Conservation (phyloP, 164 flowering plant species). For the Pachysandra terminalis region DNA sequence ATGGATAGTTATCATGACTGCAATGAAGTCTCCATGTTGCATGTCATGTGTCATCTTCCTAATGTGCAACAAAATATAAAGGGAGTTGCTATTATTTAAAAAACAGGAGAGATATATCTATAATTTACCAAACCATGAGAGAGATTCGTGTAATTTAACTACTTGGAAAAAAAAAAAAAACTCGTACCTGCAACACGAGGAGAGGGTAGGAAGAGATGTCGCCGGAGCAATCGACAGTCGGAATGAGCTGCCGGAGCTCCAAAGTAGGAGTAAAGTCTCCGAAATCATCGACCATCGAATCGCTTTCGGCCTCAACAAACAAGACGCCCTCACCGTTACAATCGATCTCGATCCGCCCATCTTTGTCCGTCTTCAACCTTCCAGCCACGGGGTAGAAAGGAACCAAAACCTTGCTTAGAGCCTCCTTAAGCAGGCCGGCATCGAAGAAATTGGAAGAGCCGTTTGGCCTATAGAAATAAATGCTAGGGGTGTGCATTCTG, state of each 20-base stretch:
- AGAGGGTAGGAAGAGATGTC: slow-evolving; percentile 41
- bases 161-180: neutral
- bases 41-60: no score
- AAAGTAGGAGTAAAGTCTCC: slow-evolving; percentile 54
- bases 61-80: no score
- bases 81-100: no score
- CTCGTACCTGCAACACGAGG: slow-evolving; percentile 45
- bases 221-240: slow-evolving; percentile 38
- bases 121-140: no score
- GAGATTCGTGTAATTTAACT: no score
- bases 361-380: slow-evolving; percentile 35
- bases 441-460: slow-evolving; percentile 36
- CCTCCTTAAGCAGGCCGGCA: slow-evolving; percentile 32
- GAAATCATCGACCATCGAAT: slow-evolving; percentile 39
- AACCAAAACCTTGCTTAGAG: slow-evolving; percentile 41
- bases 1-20: no score
- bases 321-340: slow-evolving; percentile 52
- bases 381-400: slow-evolving; percentile 66
- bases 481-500: slow-evolving; percentile 42
- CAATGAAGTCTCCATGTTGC: no score
- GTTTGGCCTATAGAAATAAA: slow-evolving; percentile 44
- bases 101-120: no score
- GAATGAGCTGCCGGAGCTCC: slow-evolving; percentile 45
- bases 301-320: slow-evolving; percentile 48
- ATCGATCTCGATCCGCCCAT: slow-evolving; percentile 49